A percentile compares a stretch with the other conserved stretches of the same genome.
phyloP scores from a whole-genome alignment of 192 early-diverging fungal genomes.

The Kappamyces sp. region DNA sequence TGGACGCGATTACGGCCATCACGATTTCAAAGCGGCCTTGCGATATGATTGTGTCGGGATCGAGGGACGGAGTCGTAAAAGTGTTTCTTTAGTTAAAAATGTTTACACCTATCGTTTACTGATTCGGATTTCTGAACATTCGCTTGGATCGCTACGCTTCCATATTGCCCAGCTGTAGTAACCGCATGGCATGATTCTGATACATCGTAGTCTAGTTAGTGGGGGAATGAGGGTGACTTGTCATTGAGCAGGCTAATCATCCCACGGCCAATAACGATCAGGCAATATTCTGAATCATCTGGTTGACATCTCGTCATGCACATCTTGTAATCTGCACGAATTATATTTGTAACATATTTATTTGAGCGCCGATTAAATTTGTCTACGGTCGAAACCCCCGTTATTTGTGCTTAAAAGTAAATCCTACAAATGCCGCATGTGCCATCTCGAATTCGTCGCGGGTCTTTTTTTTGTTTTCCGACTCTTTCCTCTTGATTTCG shows the following conservation, averaged over 20 bases:
- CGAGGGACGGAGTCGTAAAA: slow-evolving; percentile 73
- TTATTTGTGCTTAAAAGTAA: slow-evolving; percentile 36
- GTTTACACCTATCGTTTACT: not conserved
- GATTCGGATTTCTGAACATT: no score
- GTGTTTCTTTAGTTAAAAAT: slow-evolving; percentile 19
- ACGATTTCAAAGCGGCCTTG: slow-evolving; percentile 60
- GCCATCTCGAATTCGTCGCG: slow-evolving; percentile 17
- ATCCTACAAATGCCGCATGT: slow-evolving; percentile 43
- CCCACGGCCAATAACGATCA: no score
- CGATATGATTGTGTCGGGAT: slow-evolving; percentile 68
- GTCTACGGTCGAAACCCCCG: not conserved
- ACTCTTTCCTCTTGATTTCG: slow-evolving; percentile 33
- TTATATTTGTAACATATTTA: no score
- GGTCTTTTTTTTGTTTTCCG: slow-evolving; percentile 24
- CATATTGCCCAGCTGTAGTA: no score
- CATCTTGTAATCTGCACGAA: no score
- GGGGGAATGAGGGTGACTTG: no score
- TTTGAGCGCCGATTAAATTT: not conserved
- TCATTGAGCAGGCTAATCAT: no score
- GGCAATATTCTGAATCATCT: no score
- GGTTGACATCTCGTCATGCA: no score
- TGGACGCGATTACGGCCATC: slow-evolving; percentile 71
- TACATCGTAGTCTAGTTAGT: no score
- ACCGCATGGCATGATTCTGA: no score
- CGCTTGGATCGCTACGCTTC: no score